phyloP scores from a whole-genome alignment of 1,139 yeast genomes.

The Candida tropicalis region DNA sequence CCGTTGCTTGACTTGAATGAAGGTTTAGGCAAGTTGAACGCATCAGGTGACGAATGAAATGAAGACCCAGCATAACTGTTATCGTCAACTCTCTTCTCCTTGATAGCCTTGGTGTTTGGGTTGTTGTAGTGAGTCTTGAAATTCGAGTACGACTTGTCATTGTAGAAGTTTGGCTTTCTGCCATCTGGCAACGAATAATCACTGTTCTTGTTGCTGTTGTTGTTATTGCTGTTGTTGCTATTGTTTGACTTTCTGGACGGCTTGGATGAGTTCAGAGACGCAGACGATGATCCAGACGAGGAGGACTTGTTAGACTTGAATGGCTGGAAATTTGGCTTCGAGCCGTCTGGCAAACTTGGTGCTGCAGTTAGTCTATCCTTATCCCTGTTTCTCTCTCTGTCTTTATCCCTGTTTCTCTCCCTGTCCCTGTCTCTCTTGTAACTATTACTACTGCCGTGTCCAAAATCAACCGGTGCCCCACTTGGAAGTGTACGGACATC shows the following conservation, averaged over 20 bases:
- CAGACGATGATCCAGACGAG: background rate
- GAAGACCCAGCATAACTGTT: constrained; percentile 56
- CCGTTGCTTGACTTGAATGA: constrained; percentile 33
- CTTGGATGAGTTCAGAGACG: background rate
- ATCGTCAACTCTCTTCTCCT: constrained; percentile 26
- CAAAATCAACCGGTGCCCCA: constrained; percentile 47
- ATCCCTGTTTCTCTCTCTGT: constrained; percentile 7
- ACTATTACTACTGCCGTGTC: constrained; percentile 21
- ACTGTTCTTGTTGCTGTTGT: background rate
- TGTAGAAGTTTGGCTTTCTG: constrained; percentile 33
- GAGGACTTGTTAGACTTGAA: background rate
- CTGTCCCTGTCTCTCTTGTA: background rate
- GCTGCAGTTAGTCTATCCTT: constrained; percentile 13
- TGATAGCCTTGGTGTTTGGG: constrained; percentile 17
- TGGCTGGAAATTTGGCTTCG: constrained; percentile 30
- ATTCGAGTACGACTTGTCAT: constrained; percentile 9
- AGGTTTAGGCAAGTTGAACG: constrained; percentile 59
- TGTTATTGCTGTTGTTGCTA: background rate
- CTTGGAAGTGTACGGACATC: constrained; percentile 39
- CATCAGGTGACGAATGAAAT: constrained; percentile 60
- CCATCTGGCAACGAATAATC: constrained; percentile 33
- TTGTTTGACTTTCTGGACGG: background rate
- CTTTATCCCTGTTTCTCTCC: constrained; percentile 11
- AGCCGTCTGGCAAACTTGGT: constrained; percentile 35
- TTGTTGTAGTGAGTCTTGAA: constrained; percentile 7